Evolutionary conservation across 306 rosid species (phyloP).

Genomic region (Lathyrus aphaca): DNA sequence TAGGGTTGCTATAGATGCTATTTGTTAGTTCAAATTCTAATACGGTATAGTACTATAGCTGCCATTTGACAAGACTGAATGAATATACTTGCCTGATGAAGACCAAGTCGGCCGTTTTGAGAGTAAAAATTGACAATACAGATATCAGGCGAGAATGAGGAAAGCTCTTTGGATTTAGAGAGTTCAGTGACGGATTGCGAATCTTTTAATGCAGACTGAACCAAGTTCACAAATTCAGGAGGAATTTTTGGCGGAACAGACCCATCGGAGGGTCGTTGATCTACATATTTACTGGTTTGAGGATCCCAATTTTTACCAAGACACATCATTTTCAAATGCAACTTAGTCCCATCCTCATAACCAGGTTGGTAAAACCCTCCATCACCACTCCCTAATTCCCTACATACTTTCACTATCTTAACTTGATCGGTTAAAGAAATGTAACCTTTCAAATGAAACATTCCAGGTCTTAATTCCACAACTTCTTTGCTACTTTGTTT

Average conservation of each 20-base stretch:
- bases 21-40: too few relatives aligned
- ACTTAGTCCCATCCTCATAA: slow-evolving; percentile 55
- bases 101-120: slow-evolving; percentile 64
- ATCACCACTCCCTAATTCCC: slow-evolving; percentile 54
- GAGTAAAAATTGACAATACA: slow-evolving; percentile 78
- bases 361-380: slow-evolving; percentile 94
- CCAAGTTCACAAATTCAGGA: slow-evolving; percentile 42
- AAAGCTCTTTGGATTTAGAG: slow-evolving; percentile 34
- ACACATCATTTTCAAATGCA: slow-evolving; percentile 86
- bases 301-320: slow-evolving; percentile 91
- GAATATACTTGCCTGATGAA: slow-evolving; percentile 63
- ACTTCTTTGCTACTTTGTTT: background rate
- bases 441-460: slow-evolving; percentile 60
- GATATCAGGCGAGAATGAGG: slow-evolving; percentile 57
- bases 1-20: too few relatives aligned
- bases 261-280: slow-evolving; percentile 54
- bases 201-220: slow-evolving; percentile 51
- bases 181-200: slow-evolving; percentile 35
- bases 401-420: slow-evolving; percentile 58
- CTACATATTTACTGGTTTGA: slow-evolving; percentile 49
- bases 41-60: too few relatives aligned
- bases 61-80: too few relatives aligned
- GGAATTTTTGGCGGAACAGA: slow-evolving; percentile 63
- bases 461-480: slow-evolving; percentile 51
- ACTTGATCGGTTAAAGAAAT: slow-evolving; percentile 58